Conservation (phyloP, 192 early-diverging fungal genomes). For the Rhizoclosmatium sp. region DNA sequence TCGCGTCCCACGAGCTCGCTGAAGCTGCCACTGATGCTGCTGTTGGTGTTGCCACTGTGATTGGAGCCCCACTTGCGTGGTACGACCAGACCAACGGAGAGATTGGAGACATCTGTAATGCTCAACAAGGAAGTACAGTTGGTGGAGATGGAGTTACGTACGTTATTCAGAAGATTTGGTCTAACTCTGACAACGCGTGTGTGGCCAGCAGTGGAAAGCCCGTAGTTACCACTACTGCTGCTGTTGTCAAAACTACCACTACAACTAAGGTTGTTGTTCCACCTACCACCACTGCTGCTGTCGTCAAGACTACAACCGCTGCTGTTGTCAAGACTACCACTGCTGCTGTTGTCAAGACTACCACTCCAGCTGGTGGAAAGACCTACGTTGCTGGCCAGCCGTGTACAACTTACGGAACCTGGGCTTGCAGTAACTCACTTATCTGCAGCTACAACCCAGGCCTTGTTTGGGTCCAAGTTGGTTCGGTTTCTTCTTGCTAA, state of each 20-base stretch:
- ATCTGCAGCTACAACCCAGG: too few species aligned
- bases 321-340: not conserved
- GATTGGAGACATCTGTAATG: constrained; percentile 37
- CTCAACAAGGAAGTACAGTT: constrained; percentile 14
- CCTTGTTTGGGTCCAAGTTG: too few species aligned
- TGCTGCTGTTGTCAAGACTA: not conserved
- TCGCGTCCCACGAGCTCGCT: not conserved
- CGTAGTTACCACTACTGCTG: not conserved
- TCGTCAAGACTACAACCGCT: not conserved
- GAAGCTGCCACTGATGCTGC: constrained; percentile 26
- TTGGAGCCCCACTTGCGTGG: constrained; percentile 19
- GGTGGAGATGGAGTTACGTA: constrained; percentile 28
- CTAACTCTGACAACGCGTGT: constrained; percentile 14
- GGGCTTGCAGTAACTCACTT: too few species aligned
- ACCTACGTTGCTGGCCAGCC: too few species aligned
- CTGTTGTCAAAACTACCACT: not conserved
- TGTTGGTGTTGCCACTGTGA: not conserved
- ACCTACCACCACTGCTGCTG: not conserved
- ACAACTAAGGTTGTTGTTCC: not conserved
- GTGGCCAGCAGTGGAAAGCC: not conserved
- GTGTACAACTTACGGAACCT: too few species aligned
- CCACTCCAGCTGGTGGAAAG: not conserved
- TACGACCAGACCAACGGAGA: constrained; percentile 33
- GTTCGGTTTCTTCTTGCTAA: too few species aligned
- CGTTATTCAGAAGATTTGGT: constrained; percentile 22